These are phyloP conservation scores for Candida bentonensis DNA, from an alignment of 805 yeast genomes.

Conservation along the genomic window DNA sequence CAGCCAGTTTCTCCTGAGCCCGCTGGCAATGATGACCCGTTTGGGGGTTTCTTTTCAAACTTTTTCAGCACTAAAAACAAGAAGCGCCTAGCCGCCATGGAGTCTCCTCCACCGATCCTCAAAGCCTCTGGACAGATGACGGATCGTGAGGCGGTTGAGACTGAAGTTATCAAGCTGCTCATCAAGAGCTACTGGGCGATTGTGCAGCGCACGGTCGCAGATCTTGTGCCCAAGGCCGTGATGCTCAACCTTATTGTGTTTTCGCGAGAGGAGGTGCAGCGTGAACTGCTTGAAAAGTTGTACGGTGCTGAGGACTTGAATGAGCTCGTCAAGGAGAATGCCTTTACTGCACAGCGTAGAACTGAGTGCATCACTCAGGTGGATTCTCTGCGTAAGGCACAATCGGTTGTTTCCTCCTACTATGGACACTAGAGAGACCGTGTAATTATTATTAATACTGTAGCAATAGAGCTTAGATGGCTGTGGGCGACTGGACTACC, in stretches of 20 bases:
- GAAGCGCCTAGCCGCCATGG: slow-evolving; percentile 86
- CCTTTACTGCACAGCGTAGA: slow-evolving; percentile 81
- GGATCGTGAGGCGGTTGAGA: slow-evolving; percentile 89
- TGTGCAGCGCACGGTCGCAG: slow-evolving; percentile 87
- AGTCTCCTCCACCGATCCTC: slow-evolving; percentile 89
- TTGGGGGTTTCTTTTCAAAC: slow-evolving; percentile 85
- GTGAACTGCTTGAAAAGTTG: slow-evolving; percentile 74
- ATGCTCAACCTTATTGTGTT: slow-evolving; percentile 79
- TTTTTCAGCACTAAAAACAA: slow-evolving; percentile 86
- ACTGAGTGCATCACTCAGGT: slow-evolving; percentile 92
- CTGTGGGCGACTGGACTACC: too few relatives aligned
- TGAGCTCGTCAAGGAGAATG: slow-evolving; percentile 81
- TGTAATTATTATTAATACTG: too few relatives aligned
- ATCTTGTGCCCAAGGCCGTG: slow-evolving; percentile 86
- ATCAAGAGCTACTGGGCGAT: slow-evolving; percentile 82
- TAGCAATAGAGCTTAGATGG: too few relatives aligned
- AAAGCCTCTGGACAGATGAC: slow-evolving; percentile 86
- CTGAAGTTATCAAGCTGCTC: slow-evolving; percentile 86
- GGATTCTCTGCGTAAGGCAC: slow-evolving; percentile 76
- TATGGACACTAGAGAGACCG: too few relatives aligned
- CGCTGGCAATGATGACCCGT: slow-evolving; percentile 31
- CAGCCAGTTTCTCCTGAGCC: slow-evolving; percentile 14
- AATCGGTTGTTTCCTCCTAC: slow-evolving; percentile 56
- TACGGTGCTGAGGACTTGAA: slow-evolving; percentile 61
- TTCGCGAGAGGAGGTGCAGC: slow-evolving; percentile 79